Percentiles rank a stretch among this genome's conserved stretches.
Conservation (phyloP, 2,329 filamentous ascomycete species). For the Aspergillus melleus region DNA sequence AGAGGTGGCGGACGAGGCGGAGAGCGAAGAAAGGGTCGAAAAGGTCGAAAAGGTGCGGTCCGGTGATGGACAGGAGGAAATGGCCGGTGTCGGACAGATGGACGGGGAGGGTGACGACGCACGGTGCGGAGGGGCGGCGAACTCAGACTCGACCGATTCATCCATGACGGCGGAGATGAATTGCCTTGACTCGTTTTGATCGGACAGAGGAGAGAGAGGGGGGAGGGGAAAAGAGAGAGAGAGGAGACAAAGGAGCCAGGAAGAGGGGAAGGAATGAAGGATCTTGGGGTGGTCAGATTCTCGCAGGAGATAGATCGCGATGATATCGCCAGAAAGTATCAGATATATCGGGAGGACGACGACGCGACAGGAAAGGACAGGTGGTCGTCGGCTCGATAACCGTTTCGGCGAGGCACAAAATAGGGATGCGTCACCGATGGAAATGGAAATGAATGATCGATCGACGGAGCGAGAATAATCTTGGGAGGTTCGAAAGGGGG, state of each 20-base stretch:
- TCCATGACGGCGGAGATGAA: slow-evolving; percentile 25
- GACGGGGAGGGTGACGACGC: slow-evolving; percentile 42
- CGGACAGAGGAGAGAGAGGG: background rate
- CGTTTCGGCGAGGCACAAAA: slow-evolving; percentile 12
- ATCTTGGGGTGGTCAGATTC: background rate
- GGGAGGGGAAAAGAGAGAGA: too few species aligned
- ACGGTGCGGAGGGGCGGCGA: slow-evolving; percentile 28
- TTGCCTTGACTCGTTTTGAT: background rate
- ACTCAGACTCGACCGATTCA: slow-evolving; percentile 23
- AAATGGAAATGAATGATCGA: slow-evolving; percentile 19
- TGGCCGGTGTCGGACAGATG: slow-evolving; percentile 43
- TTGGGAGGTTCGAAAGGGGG: slow-evolving; percentile 23
- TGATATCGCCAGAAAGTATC: background rate
- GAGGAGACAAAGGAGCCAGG: background rate
- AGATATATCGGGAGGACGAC: background rate
- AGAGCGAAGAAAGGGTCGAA: slow-evolving; percentile 47
- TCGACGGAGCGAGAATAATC: slow-evolving; percentile 19
- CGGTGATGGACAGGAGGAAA: slow-evolving; percentile 46
- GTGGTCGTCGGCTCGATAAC: slow-evolving; percentile 16
- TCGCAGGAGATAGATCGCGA: slow-evolving; percentile 2
- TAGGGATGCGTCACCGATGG: slow-evolving; percentile 15
- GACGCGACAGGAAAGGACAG: slow-evolving; percentile 15
- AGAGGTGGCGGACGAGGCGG: slow-evolving; percentile 46
- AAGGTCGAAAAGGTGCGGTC: slow-evolving; percentile 50
- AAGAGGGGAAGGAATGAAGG: background rate